Conservation (phyloP, 225 moss, liverwort and hornwort species). For the Climacium dendroides region DNA sequence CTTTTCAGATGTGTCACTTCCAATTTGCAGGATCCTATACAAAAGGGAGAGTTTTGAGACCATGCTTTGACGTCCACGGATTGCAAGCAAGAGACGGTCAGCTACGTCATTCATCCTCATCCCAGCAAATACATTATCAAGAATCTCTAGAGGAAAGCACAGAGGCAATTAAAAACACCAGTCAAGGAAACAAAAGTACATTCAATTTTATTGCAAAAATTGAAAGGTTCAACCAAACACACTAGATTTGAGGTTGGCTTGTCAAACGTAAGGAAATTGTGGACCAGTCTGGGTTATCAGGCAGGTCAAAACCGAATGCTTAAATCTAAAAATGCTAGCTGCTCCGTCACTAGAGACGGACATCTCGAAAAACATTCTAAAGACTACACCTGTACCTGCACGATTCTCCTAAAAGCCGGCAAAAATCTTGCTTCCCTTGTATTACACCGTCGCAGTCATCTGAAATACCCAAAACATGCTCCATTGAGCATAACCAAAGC, state of each 20-base stretch:
- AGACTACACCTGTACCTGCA: background rate
- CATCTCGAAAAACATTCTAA: background rate
- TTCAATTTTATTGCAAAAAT: conserved; percentile 1
- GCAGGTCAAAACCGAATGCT: background rate
- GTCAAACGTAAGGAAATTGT: background rate
- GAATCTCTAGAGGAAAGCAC: background rate
- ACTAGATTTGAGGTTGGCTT: background rate
- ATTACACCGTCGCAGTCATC: background rate
- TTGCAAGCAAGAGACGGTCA: background rate
- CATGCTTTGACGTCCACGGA: background rate
- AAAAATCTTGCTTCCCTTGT: background rate
- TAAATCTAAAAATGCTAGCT: background rate
- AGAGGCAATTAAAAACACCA: background rate
- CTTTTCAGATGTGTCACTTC: background rate
- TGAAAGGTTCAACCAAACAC: background rate
- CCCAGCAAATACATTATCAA: background rate
- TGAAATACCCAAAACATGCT: conserved; percentile 24
- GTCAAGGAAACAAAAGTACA: background rate
- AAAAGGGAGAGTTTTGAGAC: background rate
- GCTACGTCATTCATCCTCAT: background rate
- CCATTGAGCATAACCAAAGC: conserved; percentile 11
- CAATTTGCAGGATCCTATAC: background rate
- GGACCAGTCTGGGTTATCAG: background rate
- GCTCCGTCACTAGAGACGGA: background rate
- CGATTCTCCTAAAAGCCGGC: background rate